phyloP scores from a whole-genome alignment of 768 basidiomycete species.

The Kondoa malvinella region DNA sequence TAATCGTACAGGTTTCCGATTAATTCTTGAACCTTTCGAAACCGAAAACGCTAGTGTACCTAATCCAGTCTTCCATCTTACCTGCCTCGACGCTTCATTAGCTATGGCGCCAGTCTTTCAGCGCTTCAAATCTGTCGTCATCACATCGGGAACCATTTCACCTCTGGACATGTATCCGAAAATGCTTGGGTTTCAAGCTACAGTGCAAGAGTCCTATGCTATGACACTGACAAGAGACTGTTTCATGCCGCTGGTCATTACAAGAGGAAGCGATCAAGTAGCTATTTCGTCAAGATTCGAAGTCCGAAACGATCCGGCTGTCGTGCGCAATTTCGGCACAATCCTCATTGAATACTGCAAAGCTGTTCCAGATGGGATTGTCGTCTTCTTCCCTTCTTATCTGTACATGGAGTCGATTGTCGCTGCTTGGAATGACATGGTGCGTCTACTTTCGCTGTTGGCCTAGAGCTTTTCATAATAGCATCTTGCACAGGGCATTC shows the following conservation, averaged over 20 bases:
- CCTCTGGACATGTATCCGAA: constrained; percentile 99
- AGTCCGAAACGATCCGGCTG: constrained; percentile 95
- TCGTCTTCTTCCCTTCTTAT: constrained; percentile 98
- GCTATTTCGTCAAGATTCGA: constrained; percentile 97
- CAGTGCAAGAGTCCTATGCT: constrained; percentile 88
- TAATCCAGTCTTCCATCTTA: constrained; percentile 95
- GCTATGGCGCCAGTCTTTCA: constrained; percentile 98
- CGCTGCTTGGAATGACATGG: constrained; percentile 99
- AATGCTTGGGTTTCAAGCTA: constrained; percentile 94
- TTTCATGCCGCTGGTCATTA: constrained; percentile 91
- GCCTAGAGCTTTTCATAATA: not conserved
- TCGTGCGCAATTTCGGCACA: constrained; percentile 95
- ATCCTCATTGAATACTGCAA: constrained; percentile 96
- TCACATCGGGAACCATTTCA: constrained; percentile 95
- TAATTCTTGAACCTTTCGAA: constrained; percentile 95
- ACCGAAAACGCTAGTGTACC: constrained; percentile 97
- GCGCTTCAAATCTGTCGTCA: constrained; percentile 92
- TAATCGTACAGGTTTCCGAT: constrained; percentile 54
- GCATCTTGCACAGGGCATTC: constrained; percentile 55
- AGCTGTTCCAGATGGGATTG: constrained; percentile 93
- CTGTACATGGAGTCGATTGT: constrained; percentile 99
- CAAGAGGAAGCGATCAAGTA: constrained; percentile 93
- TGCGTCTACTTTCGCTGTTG: constrained; percentile 33
- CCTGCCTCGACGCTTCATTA: constrained; percentile 92
- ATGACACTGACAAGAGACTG: constrained; percentile 96